These are phyloP conservation scores for Lecanicillium sp. DNA, from an alignment of 2,329 filamentous ascomycete genomes.

Conservation along the genomic window DNA sequence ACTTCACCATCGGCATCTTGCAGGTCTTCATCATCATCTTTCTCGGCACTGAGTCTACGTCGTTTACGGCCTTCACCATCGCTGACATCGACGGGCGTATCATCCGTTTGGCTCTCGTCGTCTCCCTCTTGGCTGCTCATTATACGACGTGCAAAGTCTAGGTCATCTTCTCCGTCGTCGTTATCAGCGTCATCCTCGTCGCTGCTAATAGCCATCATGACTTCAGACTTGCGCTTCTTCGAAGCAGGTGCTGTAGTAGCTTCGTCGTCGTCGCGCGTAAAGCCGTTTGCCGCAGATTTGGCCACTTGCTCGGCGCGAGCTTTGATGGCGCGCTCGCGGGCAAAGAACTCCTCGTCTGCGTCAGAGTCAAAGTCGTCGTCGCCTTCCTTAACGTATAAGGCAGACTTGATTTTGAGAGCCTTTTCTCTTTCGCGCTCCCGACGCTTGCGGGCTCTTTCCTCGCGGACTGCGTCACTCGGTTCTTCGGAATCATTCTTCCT, in stretches of 20 bases:
- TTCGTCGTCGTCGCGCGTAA: slow-evolving; percentile 7
- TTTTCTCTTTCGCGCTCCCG: slow-evolving; percentile 68
- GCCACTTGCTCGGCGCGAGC: slow-evolving; percentile 38
- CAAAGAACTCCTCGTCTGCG: slow-evolving; percentile 64
- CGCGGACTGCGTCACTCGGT: slow-evolving; percentile 55
- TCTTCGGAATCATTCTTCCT: slow-evolving; percentile 39
- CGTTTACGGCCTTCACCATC: slow-evolving; percentile 28
- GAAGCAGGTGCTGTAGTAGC: slow-evolving; percentile 2
- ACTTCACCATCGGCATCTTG: slow-evolving; percentile 16
- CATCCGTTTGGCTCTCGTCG: slow-evolving; percentile 18
- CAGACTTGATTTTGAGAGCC: slow-evolving; percentile 72
- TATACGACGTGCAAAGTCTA: slow-evolving; percentile 14
- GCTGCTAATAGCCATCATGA: slow-evolving; percentile 17
- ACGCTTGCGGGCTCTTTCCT: slow-evolving; percentile 52
- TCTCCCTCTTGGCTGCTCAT: slow-evolving; percentile 16
- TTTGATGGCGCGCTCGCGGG: slow-evolving; percentile 53
- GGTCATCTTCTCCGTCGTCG: slow-evolving; percentile 16
- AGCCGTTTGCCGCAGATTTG: slow-evolving; percentile 12
- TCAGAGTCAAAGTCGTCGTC: slow-evolving; percentile 87
- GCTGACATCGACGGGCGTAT: slow-evolving; percentile 20
- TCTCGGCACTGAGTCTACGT: slow-evolving; percentile 23
- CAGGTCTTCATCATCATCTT: slow-evolving; percentile 14
- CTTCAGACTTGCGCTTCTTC: slow-evolving; percentile 21
- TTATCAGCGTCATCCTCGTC: slow-evolving; percentile 18
- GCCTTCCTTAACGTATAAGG: slow-evolving; percentile 69